Conservation (phyloP, 1,284 basidiomycete genomes). For the Sutorius eximius region DNA sequence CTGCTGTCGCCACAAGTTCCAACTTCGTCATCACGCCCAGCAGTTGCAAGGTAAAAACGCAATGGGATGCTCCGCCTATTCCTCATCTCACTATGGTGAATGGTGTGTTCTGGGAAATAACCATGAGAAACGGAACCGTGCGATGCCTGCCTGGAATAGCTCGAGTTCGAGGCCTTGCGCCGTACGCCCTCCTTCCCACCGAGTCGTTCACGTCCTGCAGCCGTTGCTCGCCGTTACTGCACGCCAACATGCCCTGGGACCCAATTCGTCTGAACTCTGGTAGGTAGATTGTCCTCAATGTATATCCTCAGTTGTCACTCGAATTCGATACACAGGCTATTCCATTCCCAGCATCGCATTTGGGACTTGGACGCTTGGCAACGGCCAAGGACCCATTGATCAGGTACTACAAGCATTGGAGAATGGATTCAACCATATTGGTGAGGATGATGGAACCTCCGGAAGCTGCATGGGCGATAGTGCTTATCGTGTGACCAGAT, state of each 20-base stretch:
- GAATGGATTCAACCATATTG: slow-evolving; percentile 54
- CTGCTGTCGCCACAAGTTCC: too few relatives aligned
- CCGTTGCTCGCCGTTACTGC: background rate
- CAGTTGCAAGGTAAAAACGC: too few relatives aligned
- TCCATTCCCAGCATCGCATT: slow-evolving; percentile 51
- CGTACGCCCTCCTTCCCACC: background rate
- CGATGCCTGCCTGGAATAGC: background rate
- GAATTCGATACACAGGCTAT: slow-evolving; percentile 32
- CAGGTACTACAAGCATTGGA: slow-evolving; percentile 55
- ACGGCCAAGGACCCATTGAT: slow-evolving; percentile 46
- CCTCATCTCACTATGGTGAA: background rate
- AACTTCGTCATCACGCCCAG: too few relatives aligned
- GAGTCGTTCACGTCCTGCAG: background rate
- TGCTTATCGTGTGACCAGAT: slow-evolving; percentile 32
- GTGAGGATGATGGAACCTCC: slow-evolving; percentile 28
- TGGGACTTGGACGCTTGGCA: slow-evolving; percentile 52
- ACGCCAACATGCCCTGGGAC: slow-evolving; percentile 46
- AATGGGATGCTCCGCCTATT: background rate
- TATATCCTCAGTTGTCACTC: background rate
- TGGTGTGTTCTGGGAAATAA: background rate
- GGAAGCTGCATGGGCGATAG: background rate
- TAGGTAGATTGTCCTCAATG: slow-evolving; percentile 13
- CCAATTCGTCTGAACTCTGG: slow-evolving; percentile 47
- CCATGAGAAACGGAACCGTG: slow-evolving; percentile 1
- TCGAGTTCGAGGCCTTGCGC: too few relatives aligned